Conservation (phyloP, 441 rosid species). For the Gossypium lobatum region DNA sequence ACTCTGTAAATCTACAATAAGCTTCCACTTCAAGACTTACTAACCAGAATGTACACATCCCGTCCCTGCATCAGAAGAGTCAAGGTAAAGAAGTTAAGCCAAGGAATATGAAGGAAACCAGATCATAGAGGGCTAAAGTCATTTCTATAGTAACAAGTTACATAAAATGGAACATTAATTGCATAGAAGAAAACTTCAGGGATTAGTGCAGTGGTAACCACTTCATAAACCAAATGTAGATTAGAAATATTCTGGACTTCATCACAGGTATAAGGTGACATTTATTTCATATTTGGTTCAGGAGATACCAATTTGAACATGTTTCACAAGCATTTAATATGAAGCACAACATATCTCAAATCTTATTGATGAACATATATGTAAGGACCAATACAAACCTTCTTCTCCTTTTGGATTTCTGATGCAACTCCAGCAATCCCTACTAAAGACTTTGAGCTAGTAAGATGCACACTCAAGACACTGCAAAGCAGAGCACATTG, state of each 20-base stretch:
- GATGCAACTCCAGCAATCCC: slow-evolving; percentile 81
- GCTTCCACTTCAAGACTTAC: slow-evolving; percentile 35
- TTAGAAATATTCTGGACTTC: background rate
- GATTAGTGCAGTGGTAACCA: background rate
- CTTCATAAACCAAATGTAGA: background rate
- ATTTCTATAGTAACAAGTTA: background rate
- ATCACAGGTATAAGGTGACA: background rate
- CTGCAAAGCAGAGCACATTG: slow-evolving; percentile 34
- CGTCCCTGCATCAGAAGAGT: slow-evolving; percentile 73
- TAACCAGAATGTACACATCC: slow-evolving; percentile 92
- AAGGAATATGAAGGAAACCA: slow-evolving; percentile 9
- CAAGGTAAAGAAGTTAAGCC: slow-evolving; percentile 19
- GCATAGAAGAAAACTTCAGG: background rate
- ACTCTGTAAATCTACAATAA: slow-evolving; percentile 18
- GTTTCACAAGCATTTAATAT: background rate
- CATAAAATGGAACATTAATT: background rate
- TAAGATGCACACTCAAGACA: slow-evolving; percentile 81
- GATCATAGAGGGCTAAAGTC: background rate
- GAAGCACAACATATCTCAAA: background rate
- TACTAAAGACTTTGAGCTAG: slow-evolving; percentile 83
- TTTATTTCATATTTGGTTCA: background rate
- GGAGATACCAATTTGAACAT: background rate
- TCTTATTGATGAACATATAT: background rate
- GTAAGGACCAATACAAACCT: slow-evolving; percentile 37
- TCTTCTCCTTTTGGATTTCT: slow-evolving; percentile 91